Base-by-base conservation (phyloP, 345 rosid genomes). In the Cardiospermum halicacabum region DNA sequence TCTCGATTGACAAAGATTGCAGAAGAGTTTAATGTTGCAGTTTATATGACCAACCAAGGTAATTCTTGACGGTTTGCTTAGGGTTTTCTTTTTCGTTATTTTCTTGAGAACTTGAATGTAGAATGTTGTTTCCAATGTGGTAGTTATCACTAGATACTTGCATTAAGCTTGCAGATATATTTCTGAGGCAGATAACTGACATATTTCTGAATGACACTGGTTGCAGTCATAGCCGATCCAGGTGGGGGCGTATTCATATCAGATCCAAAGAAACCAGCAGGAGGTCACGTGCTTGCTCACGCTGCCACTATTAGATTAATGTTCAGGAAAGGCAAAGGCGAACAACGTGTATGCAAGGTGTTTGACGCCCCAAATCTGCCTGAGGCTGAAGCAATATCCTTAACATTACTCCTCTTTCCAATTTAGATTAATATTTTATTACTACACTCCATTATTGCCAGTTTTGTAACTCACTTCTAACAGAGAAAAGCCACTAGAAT, bases 321-420 rank as follows among this genome's bases (percentile, higher is more conserved):
- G 85, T 93, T 90, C 78, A 83, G 97, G 81, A 88, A 92, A 80
- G 98, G 97, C 72, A 89, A 93, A 85, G 96, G 96, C 11, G 97
- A 92, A 64, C 89, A 83, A 56, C 86, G 83, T 15, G 84, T 88
- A 62, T 89, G 93, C 82, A 89, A 89, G 82, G 88, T 92, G 80
- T 93, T 83, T n/a, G 93, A 90, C 69, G 97, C 97, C 53, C 96
- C 97, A 30, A 89, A 89, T 68, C 84, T 92, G 6, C 92, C 95
- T 1, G 94, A 88, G 78, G 85, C 88, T 30, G 97, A 93, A 88
- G 96, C 96, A 60, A 93, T 90, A 93, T 93, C 98, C 97, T 89
- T 15, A 0, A 47, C n/a, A n/a, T 27, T 3, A 11, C 5, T 22
- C 4, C 9, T 60, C 15, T 3, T 27, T 55, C 6, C 8, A 30